Evolutionary conservation across 192 early-diverging fungal genomes (phyloP).

Genomic region (Gaertneriomyces sp.): DNA sequence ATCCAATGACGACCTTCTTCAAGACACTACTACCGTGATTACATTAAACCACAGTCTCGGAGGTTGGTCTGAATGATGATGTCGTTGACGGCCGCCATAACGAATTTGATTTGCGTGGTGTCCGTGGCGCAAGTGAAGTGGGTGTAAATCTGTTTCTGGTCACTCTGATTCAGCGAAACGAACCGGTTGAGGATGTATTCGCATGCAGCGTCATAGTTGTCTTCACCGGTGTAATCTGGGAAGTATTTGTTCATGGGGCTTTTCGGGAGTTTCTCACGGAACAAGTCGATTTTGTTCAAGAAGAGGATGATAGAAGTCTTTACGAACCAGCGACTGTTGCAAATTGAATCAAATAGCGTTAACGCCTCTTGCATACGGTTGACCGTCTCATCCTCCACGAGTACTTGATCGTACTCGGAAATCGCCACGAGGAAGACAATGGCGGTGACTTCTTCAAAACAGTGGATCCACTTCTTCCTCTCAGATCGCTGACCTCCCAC

Average conservation of each 20-base stretch:
- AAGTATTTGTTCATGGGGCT: slow-evolving; percentile 87
- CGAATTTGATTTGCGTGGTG: slow-evolving; percentile 56
- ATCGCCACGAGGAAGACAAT: slow-evolving; percentile 96
- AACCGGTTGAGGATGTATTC: slow-evolving; percentile 49
- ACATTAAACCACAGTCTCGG: slow-evolving; percentile 28
- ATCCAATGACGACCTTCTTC: too few species aligned
- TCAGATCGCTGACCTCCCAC: slow-evolving; percentile 97
- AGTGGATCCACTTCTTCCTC: slow-evolving; percentile 98
- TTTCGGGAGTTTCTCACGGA: slow-evolving; percentile 80
- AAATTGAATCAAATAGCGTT: slow-evolving; percentile 95
- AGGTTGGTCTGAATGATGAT: slow-evolving; percentile 51
- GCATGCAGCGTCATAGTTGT: slow-evolving; percentile 46
- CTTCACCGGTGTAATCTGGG: slow-evolving; percentile 68
- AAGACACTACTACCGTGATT: background rate
- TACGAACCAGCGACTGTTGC: slow-evolving; percentile 95
- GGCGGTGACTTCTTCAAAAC: slow-evolving; percentile 94
- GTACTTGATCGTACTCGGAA: slow-evolving; percentile 92
- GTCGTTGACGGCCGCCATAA: slow-evolving; percentile 58
- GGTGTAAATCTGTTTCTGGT: slow-evolving; percentile 55
- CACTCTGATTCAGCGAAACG: slow-evolving; percentile 45
- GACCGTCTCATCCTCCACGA: slow-evolving; percentile 92
- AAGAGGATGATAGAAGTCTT: slow-evolving; percentile 96
- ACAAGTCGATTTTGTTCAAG: slow-evolving; percentile 97
- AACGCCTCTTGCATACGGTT: slow-evolving; percentile 96
- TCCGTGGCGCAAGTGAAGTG: slow-evolving; percentile 65